Evolutionary conservation across 2,329 filamentous ascomycete genomes (phyloP), one percentile per base, ranked within the genome.

Genomic region (Calonectria hongkongensis): DNA sequence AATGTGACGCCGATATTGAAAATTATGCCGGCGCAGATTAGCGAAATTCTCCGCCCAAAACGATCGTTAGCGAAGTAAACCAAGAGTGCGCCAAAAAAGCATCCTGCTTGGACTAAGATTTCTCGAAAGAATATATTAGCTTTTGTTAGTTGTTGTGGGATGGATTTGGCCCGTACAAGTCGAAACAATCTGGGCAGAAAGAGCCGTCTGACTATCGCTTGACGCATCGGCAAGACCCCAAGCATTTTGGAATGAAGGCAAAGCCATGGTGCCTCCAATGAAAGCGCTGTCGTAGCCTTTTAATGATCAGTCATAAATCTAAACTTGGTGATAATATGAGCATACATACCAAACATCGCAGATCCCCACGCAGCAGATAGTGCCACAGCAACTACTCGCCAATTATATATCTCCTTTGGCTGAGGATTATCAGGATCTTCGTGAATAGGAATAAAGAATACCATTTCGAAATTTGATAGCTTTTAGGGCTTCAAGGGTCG

Each of bases 21-120:
- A 73, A 91, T 86, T 8, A 85, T 70, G 0, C 88, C 87, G 12
- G 88, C 89, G 39, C 89, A 83, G 71, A 89, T 83, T 64, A 90
- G 87, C 0, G 88, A 89, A 71, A 83, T 83, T 71, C 87, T 86
- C 36, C 89, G 86, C n/a, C 89, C 89, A 58, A 90, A 85, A 18
- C 85, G 84, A 74, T 91, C 90, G 83, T 90, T 89, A 10, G 89
- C 88, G 36, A 89, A 83, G 21, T 89, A 89, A 69, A 86, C 88
- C 81, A 88, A 87, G 28, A 90, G 83, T 33, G 88, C 85, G 5
- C 89, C 89, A 74, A 91, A 88, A 39, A 89, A 86, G 69, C 88
- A 89, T n/a, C 89, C 89, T 5, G 88, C 89, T 16, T 87, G 88
- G 30, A 73, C 71, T 73, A 15, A 3, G 3, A 25, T 58, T 13